A percentile compares a stretch with the other conserved stretches of the same genome.
These are phyloP conservation scores for Acacia pycnantha DNA, from an alignment of 331 rosid genomes.

Conservation along the genomic window DNA sequence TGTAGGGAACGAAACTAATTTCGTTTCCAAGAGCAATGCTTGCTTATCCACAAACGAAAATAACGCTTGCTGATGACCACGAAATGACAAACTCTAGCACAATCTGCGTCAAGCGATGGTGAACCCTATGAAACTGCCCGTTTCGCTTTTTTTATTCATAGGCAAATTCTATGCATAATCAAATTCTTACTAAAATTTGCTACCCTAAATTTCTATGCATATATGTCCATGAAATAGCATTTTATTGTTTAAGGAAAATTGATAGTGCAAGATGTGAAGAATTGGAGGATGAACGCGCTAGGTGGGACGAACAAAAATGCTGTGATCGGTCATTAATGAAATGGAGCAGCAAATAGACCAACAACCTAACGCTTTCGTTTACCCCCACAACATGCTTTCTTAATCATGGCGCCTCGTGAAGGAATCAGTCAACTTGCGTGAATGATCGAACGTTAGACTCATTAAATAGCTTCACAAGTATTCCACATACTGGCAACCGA, in stretches of 20 bases:
- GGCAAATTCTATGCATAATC: too few relatives aligned
- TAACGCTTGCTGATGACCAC: neutral
- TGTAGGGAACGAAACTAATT: neutral
- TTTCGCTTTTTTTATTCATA: neutral
- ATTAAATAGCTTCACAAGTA: neutral
- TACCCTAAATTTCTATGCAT: neutral
- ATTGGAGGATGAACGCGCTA: neutral
- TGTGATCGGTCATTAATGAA: neutral
- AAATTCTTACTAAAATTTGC: neutral
- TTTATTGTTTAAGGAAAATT: neutral
- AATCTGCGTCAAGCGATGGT: neutral
- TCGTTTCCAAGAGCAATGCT: neutral
- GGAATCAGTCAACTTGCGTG: neutral
- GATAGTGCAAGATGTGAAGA: neutral
- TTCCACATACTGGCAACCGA: conserved; percentile 6
- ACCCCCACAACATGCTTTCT: neutral
- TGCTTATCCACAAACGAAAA: neutral
- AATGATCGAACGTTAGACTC: neutral
- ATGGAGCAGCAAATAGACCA: neutral
- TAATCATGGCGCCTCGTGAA: neutral
- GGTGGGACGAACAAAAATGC: neutral
- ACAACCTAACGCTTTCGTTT: neutral
- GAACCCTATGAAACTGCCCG: neutral
- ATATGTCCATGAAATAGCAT: neutral
- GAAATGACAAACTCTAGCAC: neutral